A percentile compares a stretch with the other conserved stretches of the same genome.
Conservation (phyloP, 2,329 filamentous ascomycete species). For the Xylariaceae sp. region DNA sequence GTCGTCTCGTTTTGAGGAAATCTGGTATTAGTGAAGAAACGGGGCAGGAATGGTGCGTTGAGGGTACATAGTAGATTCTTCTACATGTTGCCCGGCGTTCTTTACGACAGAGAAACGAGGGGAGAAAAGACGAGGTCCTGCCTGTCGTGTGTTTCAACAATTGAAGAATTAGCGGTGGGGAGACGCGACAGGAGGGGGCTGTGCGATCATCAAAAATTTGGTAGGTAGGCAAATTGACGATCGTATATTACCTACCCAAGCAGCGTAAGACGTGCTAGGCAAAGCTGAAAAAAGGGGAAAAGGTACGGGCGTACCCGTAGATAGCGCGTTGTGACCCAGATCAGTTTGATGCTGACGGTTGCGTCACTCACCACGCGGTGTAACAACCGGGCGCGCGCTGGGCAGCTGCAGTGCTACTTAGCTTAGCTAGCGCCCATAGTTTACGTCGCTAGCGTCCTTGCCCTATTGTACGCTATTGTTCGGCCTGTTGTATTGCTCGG, state of each 20-base stretch:
- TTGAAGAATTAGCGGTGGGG: slow-evolving; percentile 6
- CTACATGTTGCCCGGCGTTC: slow-evolving; percentile 3
- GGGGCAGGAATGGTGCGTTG: neutral
- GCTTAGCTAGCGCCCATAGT: too few species aligned
- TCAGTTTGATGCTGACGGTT: neutral
- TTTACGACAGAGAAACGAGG: neutral
- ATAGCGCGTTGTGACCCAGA: neutral
- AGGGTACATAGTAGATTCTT: neutral
- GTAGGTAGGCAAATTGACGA: neutral
- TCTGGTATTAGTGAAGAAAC: neutral
- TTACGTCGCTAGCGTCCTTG: too few species aligned
- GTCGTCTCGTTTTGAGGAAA: neutral
- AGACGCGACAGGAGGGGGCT: slow-evolving; percentile 1
- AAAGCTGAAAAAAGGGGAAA: neutral
- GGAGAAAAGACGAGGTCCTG: neutral
- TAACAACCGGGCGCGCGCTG: too few species aligned
- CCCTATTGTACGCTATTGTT: too few species aligned
- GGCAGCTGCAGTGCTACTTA: too few species aligned
- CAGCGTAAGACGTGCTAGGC: neutral
- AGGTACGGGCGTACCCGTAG: neutral
- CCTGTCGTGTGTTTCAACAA: neutral
- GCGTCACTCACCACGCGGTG: too few species aligned
- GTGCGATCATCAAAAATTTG: neutral
- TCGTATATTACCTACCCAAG: neutral
- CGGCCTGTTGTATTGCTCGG: too few species aligned